Evolutionary conservation across 768 basidiomycete genomes (phyloP).

Genomic region (Mycena pura): DNA sequence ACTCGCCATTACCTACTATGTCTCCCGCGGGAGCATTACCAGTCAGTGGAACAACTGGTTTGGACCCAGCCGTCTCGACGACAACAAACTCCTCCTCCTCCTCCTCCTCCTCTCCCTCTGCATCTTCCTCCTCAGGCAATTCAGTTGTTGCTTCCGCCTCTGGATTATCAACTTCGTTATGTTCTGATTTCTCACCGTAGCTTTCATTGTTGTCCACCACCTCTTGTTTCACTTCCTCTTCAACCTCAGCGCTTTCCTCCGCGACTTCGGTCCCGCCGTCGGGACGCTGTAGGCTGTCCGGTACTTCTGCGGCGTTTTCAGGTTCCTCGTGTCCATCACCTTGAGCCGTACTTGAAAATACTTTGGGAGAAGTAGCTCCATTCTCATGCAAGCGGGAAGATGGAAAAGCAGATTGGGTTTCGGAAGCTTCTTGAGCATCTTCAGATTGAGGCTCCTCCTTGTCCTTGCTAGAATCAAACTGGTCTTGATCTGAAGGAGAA

Average conservation of each 20-base stretch:
- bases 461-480: neutral
- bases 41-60: slow-evolving; percentile 20
- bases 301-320: neutral
- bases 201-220: slow-evolving; percentile 17
- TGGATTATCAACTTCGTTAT: slow-evolving; percentile 12
- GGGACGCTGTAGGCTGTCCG: neutral
- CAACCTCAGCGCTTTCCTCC: slow-evolving; percentile 6
- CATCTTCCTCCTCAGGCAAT: slow-evolving; percentile 21
- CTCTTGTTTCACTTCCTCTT: slow-evolving; percentile 1
- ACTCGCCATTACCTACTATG: slow-evolving; percentile 26
- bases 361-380: neutral
- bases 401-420: neutral
- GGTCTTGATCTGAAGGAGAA: slow-evolving; percentile 1
- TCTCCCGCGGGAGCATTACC: slow-evolving; percentile 1
- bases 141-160: slow-evolving; percentile 13
- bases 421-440: slow-evolving; percentile 1
- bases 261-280: slow-evolving; percentile 8
- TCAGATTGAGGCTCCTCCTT: slow-evolving; percentile 4
- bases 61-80: slow-evolving; percentile 9
- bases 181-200: slow-evolving; percentile 20
- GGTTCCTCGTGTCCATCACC: slow-evolving; percentile 1
- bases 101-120: slow-evolving; percentile 5
- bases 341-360: neutral
- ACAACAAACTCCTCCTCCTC: slow-evolving; percentile 15
- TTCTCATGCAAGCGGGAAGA: neutral